Evolutionary conservation across 345 rosid genomes (phyloP).

Genomic region (Melastoma malabathricum): DNA sequence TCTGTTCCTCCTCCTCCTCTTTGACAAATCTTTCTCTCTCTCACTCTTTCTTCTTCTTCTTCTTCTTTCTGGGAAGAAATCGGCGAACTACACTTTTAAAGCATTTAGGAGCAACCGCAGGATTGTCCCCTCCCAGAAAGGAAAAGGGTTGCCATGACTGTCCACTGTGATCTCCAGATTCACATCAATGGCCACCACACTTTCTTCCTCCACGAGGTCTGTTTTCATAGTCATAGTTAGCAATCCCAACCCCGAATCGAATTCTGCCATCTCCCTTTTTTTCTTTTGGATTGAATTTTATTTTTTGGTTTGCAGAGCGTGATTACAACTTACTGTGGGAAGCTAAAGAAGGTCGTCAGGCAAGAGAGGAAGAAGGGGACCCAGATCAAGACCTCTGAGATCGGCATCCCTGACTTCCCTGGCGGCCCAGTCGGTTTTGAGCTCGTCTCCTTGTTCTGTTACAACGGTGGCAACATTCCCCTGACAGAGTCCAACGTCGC

Average conservation of each 20-base stretch:
- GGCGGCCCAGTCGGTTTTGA: slow-evolving; percentile 65
- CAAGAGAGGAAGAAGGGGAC: slow-evolving; percentile 27
- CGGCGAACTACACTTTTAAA: too few species aligned
- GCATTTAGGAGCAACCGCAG: too few species aligned
- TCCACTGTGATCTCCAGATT: slow-evolving; percentile 34
- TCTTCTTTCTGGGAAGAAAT: too few species aligned
- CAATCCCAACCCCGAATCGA: too few species aligned
- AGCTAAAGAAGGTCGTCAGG: slow-evolving; percentile 39
- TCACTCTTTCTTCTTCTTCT: too few species aligned
- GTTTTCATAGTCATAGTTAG: too few species aligned
- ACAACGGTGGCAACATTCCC: slow-evolving; percentile 34
- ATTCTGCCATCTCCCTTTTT: neutral
- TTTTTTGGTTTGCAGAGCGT: slow-evolving; percentile 29
- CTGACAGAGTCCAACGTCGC: slow-evolving; percentile 42
- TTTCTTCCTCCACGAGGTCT: slow-evolving; percentile 48
- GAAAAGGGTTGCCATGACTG: slow-evolving; percentile 18
- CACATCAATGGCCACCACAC: slow-evolving; percentile 26
- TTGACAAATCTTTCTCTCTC: too few species aligned
- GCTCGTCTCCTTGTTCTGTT: slow-evolving; percentile 51
- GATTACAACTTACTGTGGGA: slow-evolving; percentile 36
- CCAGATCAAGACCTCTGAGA: slow-evolving; percentile 23
- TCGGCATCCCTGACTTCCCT: slow-evolving; percentile 39
- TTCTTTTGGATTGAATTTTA: neutral
- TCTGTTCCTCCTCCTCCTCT: too few species aligned
- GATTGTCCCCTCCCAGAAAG: neutral